Evolutionary conservation across 1,284 basidiomycete species (phyloP).

Genomic region (Cystobasidium slooffiae): DNA sequence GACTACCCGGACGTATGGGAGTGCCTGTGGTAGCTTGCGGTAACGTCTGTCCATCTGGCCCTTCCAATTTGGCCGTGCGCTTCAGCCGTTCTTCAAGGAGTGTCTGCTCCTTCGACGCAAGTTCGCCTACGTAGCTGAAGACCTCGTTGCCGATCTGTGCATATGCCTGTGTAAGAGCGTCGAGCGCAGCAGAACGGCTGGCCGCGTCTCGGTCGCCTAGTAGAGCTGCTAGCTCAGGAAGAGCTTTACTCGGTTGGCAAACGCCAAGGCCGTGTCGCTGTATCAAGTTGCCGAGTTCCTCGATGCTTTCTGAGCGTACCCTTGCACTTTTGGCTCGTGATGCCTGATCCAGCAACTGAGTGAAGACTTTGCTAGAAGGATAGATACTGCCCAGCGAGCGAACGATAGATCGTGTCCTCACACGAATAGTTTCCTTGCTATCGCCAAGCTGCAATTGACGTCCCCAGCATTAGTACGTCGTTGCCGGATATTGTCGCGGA

Average conservation of each 20-base stretch:
- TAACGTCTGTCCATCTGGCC: not conserved
- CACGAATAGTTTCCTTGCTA: constrained; percentile 59
- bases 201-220: constrained; percentile 85
- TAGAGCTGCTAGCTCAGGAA: constrained; percentile 76
- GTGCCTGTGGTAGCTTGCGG: not conserved
- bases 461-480: constrained; percentile 14
- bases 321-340: constrained; percentile 86
- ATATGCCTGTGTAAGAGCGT: constrained; percentile 81
- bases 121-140: constrained; percentile 74
- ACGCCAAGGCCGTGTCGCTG: constrained; percentile 81
- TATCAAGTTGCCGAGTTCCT: constrained; percentile 76
- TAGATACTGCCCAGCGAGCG: constrained; percentile 66
- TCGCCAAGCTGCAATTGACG: constrained; percentile 60
- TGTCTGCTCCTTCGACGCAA: constrained; percentile 84
- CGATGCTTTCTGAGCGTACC: constrained; percentile 80
- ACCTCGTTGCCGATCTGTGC: constrained; percentile 81
- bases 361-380: constrained; percentile 87
- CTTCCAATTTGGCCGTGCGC: constrained; percentile 62
- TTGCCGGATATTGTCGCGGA: not conserved
- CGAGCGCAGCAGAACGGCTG: constrained; percentile 81
- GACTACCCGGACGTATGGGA: not conserved
- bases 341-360: constrained; percentile 81
- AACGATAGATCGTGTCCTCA: constrained; percentile 61
- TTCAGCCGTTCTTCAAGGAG: constrained; percentile 88
- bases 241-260: constrained; percentile 75